Evolutionary conservation across 148 eudicot genomes (phyloP).

Genomic region (Beta vulgaris): DNA sequence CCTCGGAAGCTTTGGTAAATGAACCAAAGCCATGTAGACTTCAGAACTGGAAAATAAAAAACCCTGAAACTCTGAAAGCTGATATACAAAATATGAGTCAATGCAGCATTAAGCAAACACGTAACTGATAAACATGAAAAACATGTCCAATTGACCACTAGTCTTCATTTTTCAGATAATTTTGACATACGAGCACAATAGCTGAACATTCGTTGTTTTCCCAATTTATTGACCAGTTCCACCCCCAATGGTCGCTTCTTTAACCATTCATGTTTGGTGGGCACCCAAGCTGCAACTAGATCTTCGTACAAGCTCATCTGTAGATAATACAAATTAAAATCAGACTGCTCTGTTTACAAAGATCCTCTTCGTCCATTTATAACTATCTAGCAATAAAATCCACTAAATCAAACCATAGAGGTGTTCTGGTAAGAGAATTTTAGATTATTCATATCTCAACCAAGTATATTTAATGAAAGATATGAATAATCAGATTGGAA

Average conservation of each 20-base stretch:
- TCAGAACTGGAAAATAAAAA: slow-evolving; percentile 18
- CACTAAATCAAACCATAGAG: background rate
- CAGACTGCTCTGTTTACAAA: background rate
- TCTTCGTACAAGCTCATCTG: slow-evolving; percentile 99
- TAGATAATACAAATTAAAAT: slow-evolving; percentile 20
- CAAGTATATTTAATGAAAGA: too few species aligned
- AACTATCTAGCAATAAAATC: background rate
- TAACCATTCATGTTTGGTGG: slow-evolving; percentile 89
- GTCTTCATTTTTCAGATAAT: slow-evolving; percentile 2
- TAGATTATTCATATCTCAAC: background rate
- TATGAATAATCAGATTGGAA: background rate
- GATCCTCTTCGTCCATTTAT: too few species aligned
- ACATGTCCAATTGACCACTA: slow-evolving; percentile 11
- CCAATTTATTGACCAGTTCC: slow-evolving; percentile 72
- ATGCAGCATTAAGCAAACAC: slow-evolving; percentile 20
- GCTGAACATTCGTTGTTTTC: slow-evolving; percentile 81
- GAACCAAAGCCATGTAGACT: background rate
- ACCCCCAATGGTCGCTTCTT: slow-evolving; percentile 70
- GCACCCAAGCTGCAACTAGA: slow-evolving; percentile 99
- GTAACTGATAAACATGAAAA: slow-evolving; percentile 6
- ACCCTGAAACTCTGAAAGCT: background rate
- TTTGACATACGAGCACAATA: slow-evolving; percentile 87
- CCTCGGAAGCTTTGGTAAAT: background rate
- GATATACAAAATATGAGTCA: background rate
- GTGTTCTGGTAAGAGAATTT: background rate